Percentiles rank a stretch among this genome's conserved stretches.
phyloP scores from a whole-genome alignment of 2,329 filamentous ascomycete species.

The Herpotrichia juniperi region DNA sequence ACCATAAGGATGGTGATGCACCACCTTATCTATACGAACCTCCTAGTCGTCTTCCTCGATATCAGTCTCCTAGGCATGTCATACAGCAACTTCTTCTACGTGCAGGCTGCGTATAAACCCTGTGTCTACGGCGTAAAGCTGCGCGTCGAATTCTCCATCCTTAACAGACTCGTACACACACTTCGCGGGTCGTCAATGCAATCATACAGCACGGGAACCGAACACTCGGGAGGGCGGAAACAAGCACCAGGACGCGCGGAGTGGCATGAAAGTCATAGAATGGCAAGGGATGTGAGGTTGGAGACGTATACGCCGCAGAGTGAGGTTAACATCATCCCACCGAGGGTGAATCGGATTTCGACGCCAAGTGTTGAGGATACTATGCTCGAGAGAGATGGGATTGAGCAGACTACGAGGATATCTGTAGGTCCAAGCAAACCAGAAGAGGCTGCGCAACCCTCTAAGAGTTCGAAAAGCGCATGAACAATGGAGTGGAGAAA shows the following conservation, averaged over 20 bases:
- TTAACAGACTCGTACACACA: conserved; percentile 42
- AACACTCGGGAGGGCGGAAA: background rate
- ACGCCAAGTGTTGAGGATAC: background rate
- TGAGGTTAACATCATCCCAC: conserved; percentile 1
- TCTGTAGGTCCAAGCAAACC: background rate
- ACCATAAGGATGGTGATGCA: conserved; percentile 20
- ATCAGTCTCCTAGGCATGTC: conserved; percentile 46
- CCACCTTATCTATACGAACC: conserved; percentile 46
- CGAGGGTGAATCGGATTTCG: background rate
- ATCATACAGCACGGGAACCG: background rate
- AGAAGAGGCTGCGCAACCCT: background rate
- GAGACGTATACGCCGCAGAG: conserved; percentile 1
- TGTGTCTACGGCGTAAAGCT: conserved; percentile 53
- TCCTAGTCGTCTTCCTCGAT: conserved; percentile 47
- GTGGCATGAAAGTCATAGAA: background rate
- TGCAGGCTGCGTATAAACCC: conserved; percentile 41
- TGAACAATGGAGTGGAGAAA: no score
- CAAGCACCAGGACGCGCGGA: background rate
- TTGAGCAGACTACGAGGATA: conserved; percentile 2
- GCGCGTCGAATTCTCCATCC: conserved; percentile 60
- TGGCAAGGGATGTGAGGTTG: background rate
- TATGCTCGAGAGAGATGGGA: background rate
- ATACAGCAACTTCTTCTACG: conserved; percentile 38
- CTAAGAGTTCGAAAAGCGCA: background rate
- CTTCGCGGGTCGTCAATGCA: background rate